Evolutionary conservation across 2,329 filamentous ascomycete genomes (phyloP), one percentile per base, ranked within the genome.

Genomic region (Colletotrichum magnum): DNA sequence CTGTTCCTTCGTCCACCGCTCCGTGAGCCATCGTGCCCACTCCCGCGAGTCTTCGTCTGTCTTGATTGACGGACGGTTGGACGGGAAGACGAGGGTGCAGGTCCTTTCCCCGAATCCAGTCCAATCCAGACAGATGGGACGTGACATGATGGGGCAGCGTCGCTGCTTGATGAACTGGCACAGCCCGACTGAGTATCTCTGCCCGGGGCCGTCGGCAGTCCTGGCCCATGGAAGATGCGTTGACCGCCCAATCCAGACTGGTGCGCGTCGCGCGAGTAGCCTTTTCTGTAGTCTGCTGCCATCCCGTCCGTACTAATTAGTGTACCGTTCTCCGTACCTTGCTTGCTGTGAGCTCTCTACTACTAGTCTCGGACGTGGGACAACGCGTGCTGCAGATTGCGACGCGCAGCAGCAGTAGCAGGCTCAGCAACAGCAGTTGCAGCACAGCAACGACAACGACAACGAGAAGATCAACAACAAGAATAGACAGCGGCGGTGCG

Each of bases 141-240:
- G 32, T 59, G 54, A 69, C 36, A 54, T 65, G 66, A 69, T 69
- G 66, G 61, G 66, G 66, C 61, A 58, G 54, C 54, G 66, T 58
- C 54, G 61, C 63, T 69, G 66, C 66, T 69, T 69, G 66, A 59
- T 69, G 66, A 69, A 69, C 66, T 69, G 66, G 66, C 66, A 69
- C 26, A 51, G 32, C 66, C 66, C 41, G 50, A 65, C 61, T 65
- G 66, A 65, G 66, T 39, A 65, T 65, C 50, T 64, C 51, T 45
- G 41, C n/a, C 66, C 62, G 66, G 66, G 61, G 66, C 61, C 53
- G 53, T 69, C 66, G 54, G 66, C 50, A 65, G 66, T 59, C 32
- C 54, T 56, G 54, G 28, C 41, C 56, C 61, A 65, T 28, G 56
- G 59, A 56, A 48, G 54, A 41, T 64, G 32, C 57, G 26, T 58